Evolutionary conservation across 805 yeast genomes (phyloP).

Genomic region (Candida sphagnicola): DNA sequence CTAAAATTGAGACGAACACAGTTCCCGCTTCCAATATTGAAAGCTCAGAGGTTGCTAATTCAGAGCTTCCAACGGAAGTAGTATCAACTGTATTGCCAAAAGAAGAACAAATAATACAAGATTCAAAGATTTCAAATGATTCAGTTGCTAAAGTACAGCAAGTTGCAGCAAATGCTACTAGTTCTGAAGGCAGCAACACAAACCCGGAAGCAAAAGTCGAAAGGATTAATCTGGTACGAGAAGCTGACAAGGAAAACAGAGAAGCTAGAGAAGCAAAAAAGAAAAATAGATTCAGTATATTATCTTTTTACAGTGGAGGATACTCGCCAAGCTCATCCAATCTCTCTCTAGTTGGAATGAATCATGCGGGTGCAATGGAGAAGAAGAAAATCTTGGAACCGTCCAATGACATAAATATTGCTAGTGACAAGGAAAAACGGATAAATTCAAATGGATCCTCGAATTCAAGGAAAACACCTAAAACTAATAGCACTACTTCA

Average conservation of each 20-base stretch:
- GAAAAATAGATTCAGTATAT: constrained; percentile 39
- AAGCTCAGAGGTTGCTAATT: too few species aligned
- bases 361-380: constrained; percentile 7
- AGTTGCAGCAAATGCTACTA: not conserved
- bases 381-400: constrained; percentile 31
- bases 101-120: too few species aligned
- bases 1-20: not conserved
- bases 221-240: not conserved
- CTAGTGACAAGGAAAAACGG: constrained; percentile 12
- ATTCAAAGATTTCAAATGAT: too few species aligned
- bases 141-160: too few species aligned
- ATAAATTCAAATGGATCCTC: constrained; percentile 27
- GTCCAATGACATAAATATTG: constrained; percentile 23
- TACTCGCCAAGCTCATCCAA: constrained; percentile 16
- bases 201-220: not conserved
- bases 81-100: too few species aligned
- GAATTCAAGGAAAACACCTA: constrained; percentile 21
- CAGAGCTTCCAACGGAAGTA: too few species aligned
- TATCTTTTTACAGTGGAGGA: constrained; percentile 39
- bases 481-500: constrained; percentile 16
- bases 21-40: too few species aligned
- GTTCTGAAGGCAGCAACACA: not conserved
- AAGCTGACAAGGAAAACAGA: constrained; percentile 14
- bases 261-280: constrained; percentile 31
- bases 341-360: constrained; percentile 1